Percentiles rank a stretch among this genome's conserved stretches.
Conservation (phyloP, 495 filamentous ascomycete species). For the Neurospora sp. region DNA sequence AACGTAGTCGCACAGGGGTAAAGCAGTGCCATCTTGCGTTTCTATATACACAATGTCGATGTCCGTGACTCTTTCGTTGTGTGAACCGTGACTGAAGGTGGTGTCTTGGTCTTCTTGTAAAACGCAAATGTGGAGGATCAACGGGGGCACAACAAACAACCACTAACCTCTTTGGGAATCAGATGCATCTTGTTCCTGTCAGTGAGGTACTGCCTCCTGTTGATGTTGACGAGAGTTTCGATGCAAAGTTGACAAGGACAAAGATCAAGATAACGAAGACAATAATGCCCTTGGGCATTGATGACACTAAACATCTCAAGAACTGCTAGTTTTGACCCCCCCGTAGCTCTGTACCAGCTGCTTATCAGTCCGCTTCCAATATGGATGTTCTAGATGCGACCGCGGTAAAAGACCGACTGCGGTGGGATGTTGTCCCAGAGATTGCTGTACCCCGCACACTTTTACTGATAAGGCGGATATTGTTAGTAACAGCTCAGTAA, state of each 20-base stretch:
- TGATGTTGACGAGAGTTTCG: not conserved
- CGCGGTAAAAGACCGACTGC: not conserved
- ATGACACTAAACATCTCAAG: not conserved
- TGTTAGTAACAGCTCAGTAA: not conserved
- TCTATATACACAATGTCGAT: not conserved
- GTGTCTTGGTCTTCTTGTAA: not conserved
- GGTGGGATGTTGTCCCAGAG: not conserved
- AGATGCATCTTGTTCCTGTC: slow-evolving; percentile 56
- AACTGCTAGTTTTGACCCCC: not conserved
- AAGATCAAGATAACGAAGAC: not conserved
- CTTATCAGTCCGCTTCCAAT: not conserved
- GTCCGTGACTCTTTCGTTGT: not conserved
- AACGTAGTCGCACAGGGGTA: not conserved
- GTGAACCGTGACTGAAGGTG: not conserved
- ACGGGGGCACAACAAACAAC: not conserved
- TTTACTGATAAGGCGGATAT: not conserved
- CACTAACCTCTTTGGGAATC: slow-evolving; percentile 70
- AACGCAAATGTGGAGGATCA: not conserved
- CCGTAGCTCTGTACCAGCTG: not conserved
- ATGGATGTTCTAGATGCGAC: not conserved
- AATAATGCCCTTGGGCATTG: not conserved
- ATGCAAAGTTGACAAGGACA: not conserved
- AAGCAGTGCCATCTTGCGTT: not conserved
- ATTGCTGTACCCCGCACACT: not conserved
- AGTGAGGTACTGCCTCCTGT: not conserved